A percentile compares a stretch with the other conserved stretches of the same genome.
phyloP scores from a whole-genome alignment of 441 rosid genomes.

The Hura crepitans region DNA sequence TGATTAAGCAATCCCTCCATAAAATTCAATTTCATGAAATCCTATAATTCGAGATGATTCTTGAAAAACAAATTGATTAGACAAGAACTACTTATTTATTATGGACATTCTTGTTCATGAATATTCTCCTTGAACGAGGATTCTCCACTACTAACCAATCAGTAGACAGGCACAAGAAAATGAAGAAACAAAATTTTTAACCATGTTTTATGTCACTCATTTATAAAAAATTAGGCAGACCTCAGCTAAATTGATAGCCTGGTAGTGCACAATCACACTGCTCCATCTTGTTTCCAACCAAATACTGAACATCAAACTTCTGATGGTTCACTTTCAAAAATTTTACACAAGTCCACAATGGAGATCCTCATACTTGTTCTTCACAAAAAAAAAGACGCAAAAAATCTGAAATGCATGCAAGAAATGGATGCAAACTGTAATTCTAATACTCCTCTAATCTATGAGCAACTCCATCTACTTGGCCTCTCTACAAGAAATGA shows the following conservation, averaged over 20 bases:
- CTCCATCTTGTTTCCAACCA: neutral
- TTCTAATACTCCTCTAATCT: neutral
- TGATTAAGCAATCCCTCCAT: neutral
- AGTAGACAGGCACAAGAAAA: slow-evolving; percentile 2
- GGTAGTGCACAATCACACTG: neutral
- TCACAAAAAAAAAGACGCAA: neutral
- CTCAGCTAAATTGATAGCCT: neutral
- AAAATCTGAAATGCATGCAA: slow-evolving; percentile 1
- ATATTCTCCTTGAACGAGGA: slow-evolving; percentile 12
- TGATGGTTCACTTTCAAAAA: neutral
- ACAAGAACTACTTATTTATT: slow-evolving; percentile 5
- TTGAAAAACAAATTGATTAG: slow-evolving; percentile 12
- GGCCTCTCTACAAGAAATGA: neutral
- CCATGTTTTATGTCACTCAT: neutral
- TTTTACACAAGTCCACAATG: neutral
- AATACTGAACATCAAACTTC: neutral
- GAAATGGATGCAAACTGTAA: neutral
- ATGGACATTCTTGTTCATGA: slow-evolving; percentile 9
- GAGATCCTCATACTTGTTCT: neutral
- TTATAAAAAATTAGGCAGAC: neutral
- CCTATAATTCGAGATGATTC: slow-evolving; percentile 11
- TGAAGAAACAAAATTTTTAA: neutral
- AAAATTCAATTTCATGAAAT: neutral
- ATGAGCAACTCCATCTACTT: neutral
- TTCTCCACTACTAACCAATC: slow-evolving; percentile 13